A percentile compares a stretch with the other conserved stretches of the same genome.
Conservation (phyloP, 345 rosid species). For the Salix caprea region DNA sequence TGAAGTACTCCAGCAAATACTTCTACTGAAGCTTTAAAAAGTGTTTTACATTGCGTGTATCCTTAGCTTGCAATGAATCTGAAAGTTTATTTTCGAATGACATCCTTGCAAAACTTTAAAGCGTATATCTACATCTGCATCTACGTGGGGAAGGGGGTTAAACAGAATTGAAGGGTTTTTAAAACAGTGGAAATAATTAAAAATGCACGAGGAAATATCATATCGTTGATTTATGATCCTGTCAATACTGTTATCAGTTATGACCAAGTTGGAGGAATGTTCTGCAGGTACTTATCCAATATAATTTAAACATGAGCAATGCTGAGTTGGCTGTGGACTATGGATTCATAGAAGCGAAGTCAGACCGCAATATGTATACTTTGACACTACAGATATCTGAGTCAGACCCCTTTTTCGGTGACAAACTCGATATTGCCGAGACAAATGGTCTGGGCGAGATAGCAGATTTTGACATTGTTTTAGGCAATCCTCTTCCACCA, state of each 20-base stretch:
- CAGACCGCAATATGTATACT: slow-evolving; percentile 69
- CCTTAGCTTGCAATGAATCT: background rate
- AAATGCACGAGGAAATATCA: background rate
- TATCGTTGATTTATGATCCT: background rate
- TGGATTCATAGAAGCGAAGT: slow-evolving; percentile 69
- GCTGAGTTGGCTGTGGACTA: slow-evolving; percentile 89
- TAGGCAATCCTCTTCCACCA: slow-evolving; percentile 68
- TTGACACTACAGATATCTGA: slow-evolving; percentile 70
- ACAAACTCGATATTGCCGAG: slow-evolving; percentile 83
- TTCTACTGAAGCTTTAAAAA: background rate
- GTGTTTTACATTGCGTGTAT: background rate
- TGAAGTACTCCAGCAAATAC: slow-evolving; percentile 22
- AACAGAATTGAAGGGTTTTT: background rate
- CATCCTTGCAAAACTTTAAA: background rate
- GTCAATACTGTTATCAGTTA: background rate
- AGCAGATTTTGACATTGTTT: slow-evolving; percentile 65
- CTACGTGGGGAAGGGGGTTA: too few species aligned
- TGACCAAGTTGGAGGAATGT: slow-evolving; percentile 11
- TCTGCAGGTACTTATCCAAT: slow-evolving; percentile 73
- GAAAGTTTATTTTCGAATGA: background rate
- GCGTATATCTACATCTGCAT: too few species aligned
- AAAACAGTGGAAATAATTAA: too few species aligned
- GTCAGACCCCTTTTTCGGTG: slow-evolving; percentile 63
- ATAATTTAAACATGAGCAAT: slow-evolving; percentile 79
- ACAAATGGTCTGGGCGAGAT: slow-evolving; percentile 64